Percentiles rank a stretch among this genome's conserved stretches.
phyloP scores from a whole-genome alignment of 2,329 filamentous ascomycete genomes.

The Fusarium sp. region DNA sequence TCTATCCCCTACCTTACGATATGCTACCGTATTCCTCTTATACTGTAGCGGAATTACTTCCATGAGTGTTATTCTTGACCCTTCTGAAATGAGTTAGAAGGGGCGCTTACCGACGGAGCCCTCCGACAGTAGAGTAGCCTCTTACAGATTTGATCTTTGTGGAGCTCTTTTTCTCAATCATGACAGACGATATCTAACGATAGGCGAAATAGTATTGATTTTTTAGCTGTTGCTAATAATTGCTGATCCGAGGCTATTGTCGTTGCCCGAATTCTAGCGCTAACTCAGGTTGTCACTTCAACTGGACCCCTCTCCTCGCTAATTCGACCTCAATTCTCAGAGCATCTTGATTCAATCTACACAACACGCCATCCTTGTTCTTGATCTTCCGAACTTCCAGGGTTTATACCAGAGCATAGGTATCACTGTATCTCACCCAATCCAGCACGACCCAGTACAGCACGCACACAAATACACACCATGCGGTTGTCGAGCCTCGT shows the following conservation, averaged over 20 bases:
- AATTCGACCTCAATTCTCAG: slow-evolving; percentile 8
- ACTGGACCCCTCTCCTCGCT: slow-evolving; percentile 24
- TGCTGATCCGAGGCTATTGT: slow-evolving; percentile 24
- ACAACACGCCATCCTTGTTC: slow-evolving; percentile 8
- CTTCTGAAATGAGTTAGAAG: slow-evolving; percentile 17
- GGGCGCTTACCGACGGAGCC: slow-evolving; percentile 38
- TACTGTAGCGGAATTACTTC: slow-evolving; percentile 25
- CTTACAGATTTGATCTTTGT: slow-evolving; percentile 16
- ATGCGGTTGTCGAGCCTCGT: slow-evolving; percentile 43
- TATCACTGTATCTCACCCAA: background rate
- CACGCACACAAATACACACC: background rate
- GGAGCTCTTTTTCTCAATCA: slow-evolving; percentile 23
- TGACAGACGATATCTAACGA: slow-evolving; percentile 24
- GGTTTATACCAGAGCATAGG: background rate
- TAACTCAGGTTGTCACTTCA: slow-evolving; percentile 16
- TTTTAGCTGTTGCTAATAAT: background rate
- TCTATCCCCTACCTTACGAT: background rate
- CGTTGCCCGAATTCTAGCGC: slow-evolving; percentile 7
- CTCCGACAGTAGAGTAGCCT: slow-evolving; percentile 36
- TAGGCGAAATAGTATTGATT: slow-evolving; percentile 9
- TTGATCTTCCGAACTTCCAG: background rate
- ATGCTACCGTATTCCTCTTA: too few relatives aligned
- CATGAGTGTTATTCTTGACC: background rate
- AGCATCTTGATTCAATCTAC: slow-evolving; percentile 1
- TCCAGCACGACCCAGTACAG: background rate